Conservation (phyloP, 169 alveolate species). For the Plasmodium berghei region DNA sequence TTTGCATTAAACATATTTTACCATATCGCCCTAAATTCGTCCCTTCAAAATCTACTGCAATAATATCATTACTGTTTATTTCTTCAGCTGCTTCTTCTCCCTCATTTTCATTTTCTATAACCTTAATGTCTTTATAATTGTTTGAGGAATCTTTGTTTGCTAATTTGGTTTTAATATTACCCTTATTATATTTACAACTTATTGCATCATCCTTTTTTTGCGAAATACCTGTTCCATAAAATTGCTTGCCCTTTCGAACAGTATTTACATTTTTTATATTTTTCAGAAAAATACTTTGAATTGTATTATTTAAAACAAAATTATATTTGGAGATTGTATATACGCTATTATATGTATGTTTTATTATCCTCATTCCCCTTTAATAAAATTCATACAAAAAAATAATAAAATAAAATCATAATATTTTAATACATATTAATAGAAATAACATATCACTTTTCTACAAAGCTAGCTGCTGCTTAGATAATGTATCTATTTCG, state of each 20-base stretch:
- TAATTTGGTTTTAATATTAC: neutral
- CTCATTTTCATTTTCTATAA: constrained; percentile 70
- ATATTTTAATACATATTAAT: neutral
- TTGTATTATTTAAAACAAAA: constrained; percentile 6
- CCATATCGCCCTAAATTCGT: constrained; percentile 84
- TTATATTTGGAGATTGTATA: constrained; percentile 15
- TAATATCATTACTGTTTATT: constrained; percentile 66
- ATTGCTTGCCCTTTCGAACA: constrained; percentile 15
- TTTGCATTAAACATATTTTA: constrained; percentile 78
- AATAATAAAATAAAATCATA: neutral
- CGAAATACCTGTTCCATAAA: constrained; percentile 35
- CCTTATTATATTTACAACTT: neutral
- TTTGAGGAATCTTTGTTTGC: neutral
- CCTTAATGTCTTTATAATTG: constrained; percentile 45
- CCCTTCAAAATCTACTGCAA: constrained; percentile 83
- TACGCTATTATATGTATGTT: neutral
- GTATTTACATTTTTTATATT: constrained; percentile 27
- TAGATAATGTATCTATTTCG: neutral
- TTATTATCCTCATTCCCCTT: neutral
- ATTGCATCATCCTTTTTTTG: constrained; percentile 15
- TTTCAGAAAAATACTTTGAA: constrained; percentile 6
- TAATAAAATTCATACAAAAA: neutral
- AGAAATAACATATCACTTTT: neutral
- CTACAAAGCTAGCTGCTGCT: neutral
- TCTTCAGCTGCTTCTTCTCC: constrained; percentile 74